phyloP scores from a whole-genome alignment of 371 early-diverging fungal genomes.

The Nosema granulosis region DNA sequence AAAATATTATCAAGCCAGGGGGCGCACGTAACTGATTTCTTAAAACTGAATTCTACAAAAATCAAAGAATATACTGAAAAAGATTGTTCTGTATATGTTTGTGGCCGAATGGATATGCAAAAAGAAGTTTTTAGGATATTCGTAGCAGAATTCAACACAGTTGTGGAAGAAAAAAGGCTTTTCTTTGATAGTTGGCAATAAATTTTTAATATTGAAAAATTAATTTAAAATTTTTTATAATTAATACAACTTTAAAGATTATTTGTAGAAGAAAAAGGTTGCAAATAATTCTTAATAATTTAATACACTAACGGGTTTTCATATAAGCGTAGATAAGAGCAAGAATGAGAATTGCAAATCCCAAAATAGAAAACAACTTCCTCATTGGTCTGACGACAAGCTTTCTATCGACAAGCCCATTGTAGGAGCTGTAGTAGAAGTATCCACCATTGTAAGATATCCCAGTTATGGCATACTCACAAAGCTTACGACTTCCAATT shows the following conservation, averaged over 20 bases:
- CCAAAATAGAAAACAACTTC: slow-evolving; percentile 9
- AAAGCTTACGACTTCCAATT: slow-evolving; percentile 24
- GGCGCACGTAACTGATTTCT: slow-evolving; percentile 45
- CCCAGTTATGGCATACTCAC: slow-evolving; percentile 52
- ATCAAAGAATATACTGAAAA: slow-evolving; percentile 23
- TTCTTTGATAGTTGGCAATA: slow-evolving; percentile 55
- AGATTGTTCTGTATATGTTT: slow-evolving; percentile 41
- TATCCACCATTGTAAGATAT: slow-evolving; percentile 33
- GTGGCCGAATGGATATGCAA: slow-evolving; percentile 55
- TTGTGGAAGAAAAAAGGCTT: slow-evolving; percentile 44
- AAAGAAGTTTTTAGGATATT: slow-evolving; percentile 40
- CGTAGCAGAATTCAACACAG: background rate
- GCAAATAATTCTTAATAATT: background rate
- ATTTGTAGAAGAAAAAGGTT: background rate
- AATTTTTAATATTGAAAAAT: too few relatives aligned
- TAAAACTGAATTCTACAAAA: slow-evolving; percentile 17
- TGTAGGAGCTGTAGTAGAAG: slow-evolving; percentile 46
- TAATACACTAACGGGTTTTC: too few relatives aligned
- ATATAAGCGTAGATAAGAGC: too few relatives aligned
- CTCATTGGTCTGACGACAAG: background rate
- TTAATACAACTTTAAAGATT: slow-evolving; percentile 6
- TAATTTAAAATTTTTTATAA: background rate
- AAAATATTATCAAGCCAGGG: slow-evolving; percentile 30
- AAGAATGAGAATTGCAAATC: slow-evolving; percentile 25
- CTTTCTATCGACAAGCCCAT: slow-evolving; percentile 42